Percentiles rank a stretch among this genome's conserved stretches.
phyloP scores from a whole-genome alignment of 805 yeast species.

The Cyberlindnera petersonii region DNA sequence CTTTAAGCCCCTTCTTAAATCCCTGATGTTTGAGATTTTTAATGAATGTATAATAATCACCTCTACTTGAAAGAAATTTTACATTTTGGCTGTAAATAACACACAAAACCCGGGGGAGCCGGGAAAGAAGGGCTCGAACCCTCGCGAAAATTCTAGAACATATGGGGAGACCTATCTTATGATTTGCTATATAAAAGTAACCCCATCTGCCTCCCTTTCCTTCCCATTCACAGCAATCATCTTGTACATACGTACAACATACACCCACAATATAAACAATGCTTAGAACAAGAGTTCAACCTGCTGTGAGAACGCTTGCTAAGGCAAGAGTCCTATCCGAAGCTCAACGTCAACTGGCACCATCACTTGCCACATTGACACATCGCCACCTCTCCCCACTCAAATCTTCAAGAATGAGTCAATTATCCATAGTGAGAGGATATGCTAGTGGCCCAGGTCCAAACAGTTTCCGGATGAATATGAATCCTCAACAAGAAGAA shows the following conservation, averaged over 20 bases:
- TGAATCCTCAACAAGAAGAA: slow-evolving; percentile 41
- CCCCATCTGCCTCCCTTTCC: background rate
- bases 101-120: background rate
- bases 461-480: slow-evolving; percentile 27
- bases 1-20: too few species aligned
- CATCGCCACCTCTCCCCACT: background rate
- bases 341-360: background rate
- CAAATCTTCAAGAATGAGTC: background rate
- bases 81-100: background rate
- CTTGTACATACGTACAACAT: too few species aligned
- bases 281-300: slow-evolving; percentile 7
- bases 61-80: too few species aligned
- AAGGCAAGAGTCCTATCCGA: slow-evolving; percentile 3
- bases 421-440: slow-evolving; percentile 2
- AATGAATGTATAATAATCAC: too few species aligned
- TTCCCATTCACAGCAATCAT: too few species aligned
- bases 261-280: slow-evolving; percentile 2
- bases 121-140: background rate
- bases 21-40: background rate
- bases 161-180: background rate
- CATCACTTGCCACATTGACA: slow-evolving; percentile 1
- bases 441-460: slow-evolving; percentile 15
- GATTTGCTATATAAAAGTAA: background rate
- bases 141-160: slow-evolving; percentile 2
- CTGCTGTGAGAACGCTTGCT: slow-evolving; percentile 1